phyloP scores from a whole-genome alignment of 768 basidiomycete species.

The Mycena latifolia region DNA sequence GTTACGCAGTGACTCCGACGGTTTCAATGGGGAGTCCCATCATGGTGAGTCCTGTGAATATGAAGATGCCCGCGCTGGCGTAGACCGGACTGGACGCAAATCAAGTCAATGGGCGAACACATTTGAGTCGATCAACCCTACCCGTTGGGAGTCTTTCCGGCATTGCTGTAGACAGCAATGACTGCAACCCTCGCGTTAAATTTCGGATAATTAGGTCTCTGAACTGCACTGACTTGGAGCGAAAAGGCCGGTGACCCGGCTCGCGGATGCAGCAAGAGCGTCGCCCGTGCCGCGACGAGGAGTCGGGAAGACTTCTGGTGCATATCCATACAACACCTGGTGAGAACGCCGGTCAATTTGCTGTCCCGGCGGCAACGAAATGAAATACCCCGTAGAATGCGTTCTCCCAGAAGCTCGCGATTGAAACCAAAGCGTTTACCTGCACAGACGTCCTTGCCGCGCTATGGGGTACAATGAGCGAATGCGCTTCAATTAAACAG shows the following conservation, averaged over 20 bases:
- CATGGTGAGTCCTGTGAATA: conserved; percentile 31
- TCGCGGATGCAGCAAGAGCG: conserved; percentile 63
- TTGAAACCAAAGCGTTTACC: conserved; percentile 38
- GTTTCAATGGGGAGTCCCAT: conserved; percentile 33
- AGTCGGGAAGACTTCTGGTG: conserved; percentile 68
- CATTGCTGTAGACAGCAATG: conserved; percentile 37
- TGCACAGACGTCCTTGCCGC: conserved; percentile 60
- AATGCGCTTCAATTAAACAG: conserved; percentile 40
- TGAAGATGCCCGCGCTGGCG: conserved; percentile 34
- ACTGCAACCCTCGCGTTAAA: conserved; percentile 18
- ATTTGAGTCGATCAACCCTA: background rate
- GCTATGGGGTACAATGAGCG: conserved; percentile 57
- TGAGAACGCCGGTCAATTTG: background rate
- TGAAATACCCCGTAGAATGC: conserved; percentile 33
- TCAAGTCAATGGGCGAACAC: background rate
- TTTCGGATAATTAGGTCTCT: background rate
- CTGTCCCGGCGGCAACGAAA: too few species aligned
- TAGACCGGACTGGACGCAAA: conserved; percentile 28
- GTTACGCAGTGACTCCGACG: conserved; percentile 32
- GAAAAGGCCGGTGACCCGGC: conserved; percentile 72
- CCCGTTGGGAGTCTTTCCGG: conserved; percentile 35
- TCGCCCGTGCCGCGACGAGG: conserved; percentile 68
- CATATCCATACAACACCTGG: conserved; percentile 56
- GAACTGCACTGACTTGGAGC: conserved; percentile 42
- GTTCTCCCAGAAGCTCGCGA: conserved; percentile 36